phyloP scores from a whole-genome alignment of 2,329 filamentous ascomycete genomes.

The Xylaria sp. region DNA sequence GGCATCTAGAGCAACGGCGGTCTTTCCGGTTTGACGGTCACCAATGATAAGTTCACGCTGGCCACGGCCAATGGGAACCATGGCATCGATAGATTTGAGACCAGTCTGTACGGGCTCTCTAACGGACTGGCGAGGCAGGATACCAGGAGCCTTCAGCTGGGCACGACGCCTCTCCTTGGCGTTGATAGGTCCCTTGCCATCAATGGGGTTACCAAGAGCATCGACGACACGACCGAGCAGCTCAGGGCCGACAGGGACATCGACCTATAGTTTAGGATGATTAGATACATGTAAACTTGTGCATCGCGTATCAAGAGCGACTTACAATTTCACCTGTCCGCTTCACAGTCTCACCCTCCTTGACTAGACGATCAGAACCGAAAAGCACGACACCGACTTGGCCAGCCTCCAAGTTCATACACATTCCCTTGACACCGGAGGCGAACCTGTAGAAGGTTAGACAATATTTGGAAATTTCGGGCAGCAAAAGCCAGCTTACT shows the following conservation, averaged over 20 bases:
- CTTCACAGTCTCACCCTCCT: constrained; percentile 99
- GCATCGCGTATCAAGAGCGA: constrained; percentile 43
- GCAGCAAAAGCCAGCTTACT: constrained; percentile 72
- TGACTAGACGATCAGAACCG: constrained; percentile 99
- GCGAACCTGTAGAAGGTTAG: constrained; percentile 77
- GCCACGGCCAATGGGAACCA: constrained; percentile 99
- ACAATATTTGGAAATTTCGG: constrained; percentile 34
- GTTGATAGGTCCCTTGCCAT: constrained; percentile 98
- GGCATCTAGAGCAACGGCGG: constrained; percentile 95
- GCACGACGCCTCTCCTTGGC: constrained; percentile 93
- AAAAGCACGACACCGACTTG: constrained; percentile 99
- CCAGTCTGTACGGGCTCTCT: constrained; percentile 99
- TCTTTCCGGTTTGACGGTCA: constrained; percentile 99
- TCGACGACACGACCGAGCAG: constrained; percentile 98
- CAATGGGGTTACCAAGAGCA: constrained; percentile 98
- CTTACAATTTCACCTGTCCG: constrained; percentile 99
- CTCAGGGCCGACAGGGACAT: constrained; percentile 92
- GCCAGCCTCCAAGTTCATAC: constrained; percentile 99
- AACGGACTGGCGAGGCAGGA: constrained; percentile 96
- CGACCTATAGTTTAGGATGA: constrained; percentile 71
- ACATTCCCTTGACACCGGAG: constrained; percentile 99
- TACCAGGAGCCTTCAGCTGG: constrained; percentile 98
- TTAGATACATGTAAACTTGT: constrained; percentile 2
- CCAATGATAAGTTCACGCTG: constrained; percentile 99
- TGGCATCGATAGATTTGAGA: constrained; percentile 98